Evolutionary conservation across 2,329 filamentous ascomycete genomes (phyloP).

Genomic region (Alternaria hordeiaustralica): DNA sequence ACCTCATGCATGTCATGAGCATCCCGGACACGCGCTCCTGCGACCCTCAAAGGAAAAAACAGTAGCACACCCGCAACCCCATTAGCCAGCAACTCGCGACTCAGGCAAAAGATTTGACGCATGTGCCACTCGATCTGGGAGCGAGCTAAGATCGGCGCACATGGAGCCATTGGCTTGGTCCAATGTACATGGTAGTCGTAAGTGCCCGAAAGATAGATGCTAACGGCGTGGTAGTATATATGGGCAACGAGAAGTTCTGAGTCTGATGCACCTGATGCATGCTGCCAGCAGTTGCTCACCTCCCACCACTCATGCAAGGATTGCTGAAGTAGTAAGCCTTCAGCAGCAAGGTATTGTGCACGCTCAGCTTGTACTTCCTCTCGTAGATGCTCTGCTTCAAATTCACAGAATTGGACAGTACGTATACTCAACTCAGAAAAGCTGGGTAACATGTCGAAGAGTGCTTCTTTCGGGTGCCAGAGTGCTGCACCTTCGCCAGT

Average conservation of each 20-base stretch:
- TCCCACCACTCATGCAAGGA: constrained; percentile 25
- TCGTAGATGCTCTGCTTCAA: background rate
- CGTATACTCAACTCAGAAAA: constrained; percentile 30
- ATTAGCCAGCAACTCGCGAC: constrained; percentile 18
- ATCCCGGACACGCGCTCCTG: constrained; percentile 28
- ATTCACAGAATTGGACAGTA: constrained; percentile 10
- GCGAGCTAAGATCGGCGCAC: constrained; percentile 23
- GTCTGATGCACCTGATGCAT: constrained; percentile 1
- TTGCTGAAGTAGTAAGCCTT: constrained; percentile 25
- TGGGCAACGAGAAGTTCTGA: constrained; percentile 21
- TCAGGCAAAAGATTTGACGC: constrained; percentile 24
- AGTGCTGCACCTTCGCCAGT: constrained; percentile 4
- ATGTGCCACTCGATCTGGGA: constrained; percentile 23
- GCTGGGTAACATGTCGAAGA: constrained; percentile 34
- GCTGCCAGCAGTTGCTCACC: constrained; percentile 17
- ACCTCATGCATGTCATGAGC: constrained; percentile 10
- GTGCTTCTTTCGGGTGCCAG: constrained; percentile 35
- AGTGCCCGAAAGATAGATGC: constrained; percentile 37
- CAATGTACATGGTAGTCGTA: constrained; percentile 35
- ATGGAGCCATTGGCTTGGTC: constrained; percentile 3
- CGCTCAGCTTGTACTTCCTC: background rate
- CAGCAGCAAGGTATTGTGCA: constrained; percentile 17
- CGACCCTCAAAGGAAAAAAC: constrained; percentile 38
- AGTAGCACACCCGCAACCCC: constrained; percentile 30
- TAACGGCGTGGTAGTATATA: constrained; percentile 33